These are phyloP conservation scores for Carex parvula DNA, from an alignment of 176 grass and related monocot genomes.

Conservation along the genomic window DNA sequence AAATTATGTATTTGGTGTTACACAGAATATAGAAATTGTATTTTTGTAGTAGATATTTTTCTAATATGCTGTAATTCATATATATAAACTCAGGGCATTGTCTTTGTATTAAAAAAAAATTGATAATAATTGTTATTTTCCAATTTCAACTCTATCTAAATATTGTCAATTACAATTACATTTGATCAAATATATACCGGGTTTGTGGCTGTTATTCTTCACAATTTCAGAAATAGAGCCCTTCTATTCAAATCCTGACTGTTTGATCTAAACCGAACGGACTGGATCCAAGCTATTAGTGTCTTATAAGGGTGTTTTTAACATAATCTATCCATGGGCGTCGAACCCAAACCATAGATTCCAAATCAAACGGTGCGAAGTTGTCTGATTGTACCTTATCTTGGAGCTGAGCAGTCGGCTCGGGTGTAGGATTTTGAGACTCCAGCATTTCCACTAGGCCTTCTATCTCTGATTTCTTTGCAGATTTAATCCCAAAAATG, in stretches of 20 bases:
- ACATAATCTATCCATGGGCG: too few relatives aligned
- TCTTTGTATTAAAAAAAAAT: too few relatives aligned
- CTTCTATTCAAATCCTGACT: not conserved
- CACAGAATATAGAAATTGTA: too few relatives aligned
- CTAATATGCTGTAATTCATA: too few relatives aligned
- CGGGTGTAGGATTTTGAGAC: conserved; percentile 63
- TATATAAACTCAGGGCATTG: too few relatives aligned
- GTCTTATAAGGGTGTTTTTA: not conserved
- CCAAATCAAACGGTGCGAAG: not conserved
- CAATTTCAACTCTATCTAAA: too few relatives aligned
- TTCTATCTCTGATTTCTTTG: conserved; percentile 63
- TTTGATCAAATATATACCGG: not conserved
- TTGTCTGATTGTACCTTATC: conserved; percentile 48
- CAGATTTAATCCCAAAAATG: conserved; percentile 76
- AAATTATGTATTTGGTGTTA: too few relatives aligned
- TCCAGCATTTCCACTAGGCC: conserved; percentile 66
- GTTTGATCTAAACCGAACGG: not conserved
- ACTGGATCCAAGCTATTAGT: not conserved
- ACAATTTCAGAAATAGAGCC: not conserved
- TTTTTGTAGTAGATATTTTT: too few relatives aligned
- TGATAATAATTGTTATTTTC: too few relatives aligned
- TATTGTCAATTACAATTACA: too few relatives aligned
- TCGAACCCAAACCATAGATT: not conserved
- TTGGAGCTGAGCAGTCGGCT: conserved; percentile 51
- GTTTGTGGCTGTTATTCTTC: not conserved